Evolutionary conservation across 371 early-diverging fungal genomes (phyloP), one percentile per base, ranked within the genome.

Genomic region (Mortierella sp.): DNA sequence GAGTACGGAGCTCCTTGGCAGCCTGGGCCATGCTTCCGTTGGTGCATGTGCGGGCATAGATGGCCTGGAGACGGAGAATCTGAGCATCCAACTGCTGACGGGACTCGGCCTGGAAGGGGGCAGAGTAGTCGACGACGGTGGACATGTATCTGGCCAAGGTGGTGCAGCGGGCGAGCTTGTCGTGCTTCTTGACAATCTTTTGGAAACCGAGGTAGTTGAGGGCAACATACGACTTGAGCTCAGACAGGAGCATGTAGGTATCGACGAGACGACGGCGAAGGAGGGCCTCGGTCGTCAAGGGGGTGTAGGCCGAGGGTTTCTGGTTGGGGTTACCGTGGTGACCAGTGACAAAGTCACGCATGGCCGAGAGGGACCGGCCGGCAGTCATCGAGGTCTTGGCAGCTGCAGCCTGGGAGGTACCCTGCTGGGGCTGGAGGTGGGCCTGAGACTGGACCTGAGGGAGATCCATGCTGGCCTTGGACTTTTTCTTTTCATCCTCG

Each of bases 171-270:
- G 95, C 93, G 24, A 95, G 93, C 86, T 98, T 99, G 88, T 99
- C 99, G 80, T 95, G 97, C 86, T 99, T 98, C 86, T 98, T 98
- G 45, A 99, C 86, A 68, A 98, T 96, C 86, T 98, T 99, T 74
- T 92, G 88, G 88, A 99, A 99, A 5, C 98, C 98, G 4, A 97
- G 96, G 68, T 92, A 88, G 90, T 99, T 99, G 47, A 99, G 91
- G 26, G 95, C 93, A 6, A 95, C 94, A 84, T 94, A 99, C 6
- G 97, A 95, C 74, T 95, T 94, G 26, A 98, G 87, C 79, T 97
- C 97, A 34, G 93, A 92, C 16, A 98, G 81, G 7, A 66, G 73
- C 73, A 79, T 73, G 65, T 72, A 83, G 1, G 76, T 83, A 37
- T 83, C 84, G n/a, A 83, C 67, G 58, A 83, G 64, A 13, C 83